phyloP scores from a whole-genome alignment of 495 filamentous ascomycete genomes.

The Massariosphaeria phaeospora region DNA sequence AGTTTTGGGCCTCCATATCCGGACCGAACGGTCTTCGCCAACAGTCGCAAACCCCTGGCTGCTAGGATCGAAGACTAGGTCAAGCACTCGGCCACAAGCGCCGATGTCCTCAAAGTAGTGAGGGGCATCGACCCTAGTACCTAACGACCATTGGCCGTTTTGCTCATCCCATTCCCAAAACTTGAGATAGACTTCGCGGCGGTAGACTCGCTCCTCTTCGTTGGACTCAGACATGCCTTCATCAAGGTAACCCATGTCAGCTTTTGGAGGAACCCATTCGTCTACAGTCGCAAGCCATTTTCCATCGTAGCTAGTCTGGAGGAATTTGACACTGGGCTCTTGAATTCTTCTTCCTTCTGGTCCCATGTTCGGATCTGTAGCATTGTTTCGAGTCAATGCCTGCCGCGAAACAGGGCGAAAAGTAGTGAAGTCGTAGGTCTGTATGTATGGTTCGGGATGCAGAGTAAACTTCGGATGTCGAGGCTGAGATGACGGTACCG shows the following conservation, averaged over 20 bases:
- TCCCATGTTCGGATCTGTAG: slow-evolving; percentile 69
- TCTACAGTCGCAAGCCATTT: slow-evolving; percentile 91
- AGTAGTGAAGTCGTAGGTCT: slow-evolving; percentile 76
- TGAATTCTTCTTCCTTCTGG: slow-evolving; percentile 61
- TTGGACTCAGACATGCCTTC: slow-evolving; percentile 41
- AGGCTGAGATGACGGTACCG: slow-evolving; percentile 50
- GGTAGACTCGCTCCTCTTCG: slow-evolving; percentile 46
- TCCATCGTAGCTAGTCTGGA: slow-evolving; percentile 71
- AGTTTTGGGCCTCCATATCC: slow-evolving; percentile 69
- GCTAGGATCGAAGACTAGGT: slow-evolving; percentile 62
- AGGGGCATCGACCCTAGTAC: slow-evolving; percentile 75
- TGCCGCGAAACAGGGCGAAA: slow-evolving; percentile 73
- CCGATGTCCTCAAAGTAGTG: slow-evolving; percentile 51
- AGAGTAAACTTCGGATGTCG: slow-evolving; percentile 36
- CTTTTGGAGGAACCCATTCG: slow-evolving; percentile 70
- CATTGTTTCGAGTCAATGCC: slow-evolving; percentile 79
- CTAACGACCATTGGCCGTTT: slow-evolving; percentile 62
- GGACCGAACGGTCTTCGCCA: slow-evolving; percentile 69
- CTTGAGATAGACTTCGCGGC: slow-evolving; percentile 71
- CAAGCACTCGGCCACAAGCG: slow-evolving; percentile 57
- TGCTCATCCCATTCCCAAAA: slow-evolving; percentile 78
- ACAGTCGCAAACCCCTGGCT: slow-evolving; percentile 71
- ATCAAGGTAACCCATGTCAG: slow-evolving; percentile 55
- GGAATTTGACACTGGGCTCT: slow-evolving; percentile 67
- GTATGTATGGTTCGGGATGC: slow-evolving; percentile 55